These are phyloP conservation scores for Adiantum capillusveneris DNA, from an alignment of 75 land plant genomes.

Conservation along the genomic window DNA sequence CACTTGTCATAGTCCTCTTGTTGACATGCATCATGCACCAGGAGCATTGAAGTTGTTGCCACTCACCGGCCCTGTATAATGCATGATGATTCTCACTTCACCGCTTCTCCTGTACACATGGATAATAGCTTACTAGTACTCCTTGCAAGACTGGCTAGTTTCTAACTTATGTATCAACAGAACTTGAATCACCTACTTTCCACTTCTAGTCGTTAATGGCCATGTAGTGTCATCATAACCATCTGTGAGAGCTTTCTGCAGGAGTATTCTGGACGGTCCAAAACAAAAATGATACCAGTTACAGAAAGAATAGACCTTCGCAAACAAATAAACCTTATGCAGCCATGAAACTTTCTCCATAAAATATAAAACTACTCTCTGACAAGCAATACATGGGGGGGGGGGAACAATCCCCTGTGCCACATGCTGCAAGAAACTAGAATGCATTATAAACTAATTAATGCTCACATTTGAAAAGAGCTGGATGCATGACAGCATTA, in stretches of 20 bases:
- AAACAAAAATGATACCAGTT: background rate
- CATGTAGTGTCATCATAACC: slow-evolving; percentile 77
- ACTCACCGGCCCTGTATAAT: slow-evolving; percentile 39
- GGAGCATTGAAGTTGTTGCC: slow-evolving; percentile 4
- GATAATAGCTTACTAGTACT: background rate
- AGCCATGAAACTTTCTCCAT: background rate
- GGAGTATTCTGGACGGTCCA: slow-evolving; percentile 38
- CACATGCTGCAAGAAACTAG: no score
- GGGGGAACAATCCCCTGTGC: no score
- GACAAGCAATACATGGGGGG: background rate
- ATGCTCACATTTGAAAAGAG: no score
- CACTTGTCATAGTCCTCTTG: no score
- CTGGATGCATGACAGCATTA: no score
- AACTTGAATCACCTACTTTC: slow-evolving; percentile 34
- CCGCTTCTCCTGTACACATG: slow-evolving; percentile 49
- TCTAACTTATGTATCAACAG: background rate
- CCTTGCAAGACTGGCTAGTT: background rate
- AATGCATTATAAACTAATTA: no score
- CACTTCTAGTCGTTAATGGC: slow-evolving; percentile 48
- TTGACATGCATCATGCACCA: no score
- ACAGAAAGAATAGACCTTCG: no score
- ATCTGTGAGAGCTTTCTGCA: slow-evolving; percentile 49
- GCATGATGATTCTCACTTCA: slow-evolving; percentile 65
- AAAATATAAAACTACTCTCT: background rate
- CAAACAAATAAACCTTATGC: no score